Percentiles rank a stretch among this genome's conserved stretches.
phyloP scores from a whole-genome alignment of 176 grass and related monocot species.

The Rhynchospora breviuscula region DNA sequence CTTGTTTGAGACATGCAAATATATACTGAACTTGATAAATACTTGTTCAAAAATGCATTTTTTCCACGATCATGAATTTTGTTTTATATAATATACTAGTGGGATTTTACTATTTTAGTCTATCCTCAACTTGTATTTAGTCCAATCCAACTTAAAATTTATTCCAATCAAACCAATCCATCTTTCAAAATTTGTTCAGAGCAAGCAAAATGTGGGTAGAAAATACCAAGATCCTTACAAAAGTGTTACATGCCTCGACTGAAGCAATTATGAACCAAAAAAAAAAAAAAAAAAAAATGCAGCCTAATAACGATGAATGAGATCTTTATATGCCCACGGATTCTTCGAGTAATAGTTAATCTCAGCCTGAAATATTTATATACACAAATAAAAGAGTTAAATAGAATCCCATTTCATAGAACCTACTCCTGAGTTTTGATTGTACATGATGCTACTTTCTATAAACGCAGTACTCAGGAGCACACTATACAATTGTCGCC shows the following conservation, averaged over 20 bases:
- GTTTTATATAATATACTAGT: too few species aligned
- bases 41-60: too few species aligned
- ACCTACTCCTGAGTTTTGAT: background rate
- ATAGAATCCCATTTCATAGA: background rate
- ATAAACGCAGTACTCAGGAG: background rate
- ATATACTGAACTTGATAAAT: too few species aligned
- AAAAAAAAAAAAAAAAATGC: background rate
- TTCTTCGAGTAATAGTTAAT: constrained; percentile 70
- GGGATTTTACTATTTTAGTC: too few species aligned
- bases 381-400: background rate
- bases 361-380: constrained; percentile 51
- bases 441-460: background rate
- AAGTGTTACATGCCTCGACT: background rate
- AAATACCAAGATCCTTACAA: background rate
- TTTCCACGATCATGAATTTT: too few species aligned
- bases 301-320: constrained; percentile 74
- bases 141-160: too few species aligned
- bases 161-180: too few species aligned
- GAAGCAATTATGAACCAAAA: background rate
- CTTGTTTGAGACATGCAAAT: too few species aligned
- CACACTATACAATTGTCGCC: background rate
- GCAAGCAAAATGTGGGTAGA: background rate
- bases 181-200: background rate
- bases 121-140: too few species aligned
- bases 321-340: constrained; percentile 41